A percentile compares a stretch with the other conserved stretches of the same genome.
These are phyloP conservation scores for Boletellus sp. DNA, from an alignment of 768 basidiomycete species.

Conservation along the genomic window DNA sequence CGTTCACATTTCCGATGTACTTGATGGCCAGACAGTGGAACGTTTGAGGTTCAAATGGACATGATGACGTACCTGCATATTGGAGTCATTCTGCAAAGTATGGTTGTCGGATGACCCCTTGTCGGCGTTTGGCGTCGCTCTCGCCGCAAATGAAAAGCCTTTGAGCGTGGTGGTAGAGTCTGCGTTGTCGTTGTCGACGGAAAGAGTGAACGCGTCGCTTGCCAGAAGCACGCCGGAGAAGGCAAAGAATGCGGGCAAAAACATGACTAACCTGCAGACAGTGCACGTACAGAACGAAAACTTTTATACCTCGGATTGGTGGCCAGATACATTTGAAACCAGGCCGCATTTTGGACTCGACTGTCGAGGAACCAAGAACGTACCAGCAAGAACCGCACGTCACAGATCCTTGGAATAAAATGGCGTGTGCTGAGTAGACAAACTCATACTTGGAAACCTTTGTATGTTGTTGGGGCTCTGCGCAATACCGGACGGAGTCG, in stretches of 20 bases:
- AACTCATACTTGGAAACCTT: no score
- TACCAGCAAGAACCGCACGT: no score
- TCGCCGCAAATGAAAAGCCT: constrained; percentile 22
- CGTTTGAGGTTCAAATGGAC: not conserved
- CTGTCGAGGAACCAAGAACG: not conserved
- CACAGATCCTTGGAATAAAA: not conserved
- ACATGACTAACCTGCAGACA: constrained; percentile 11
- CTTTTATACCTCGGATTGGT: constrained; percentile 1
- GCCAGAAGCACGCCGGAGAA: constrained; percentile 30
- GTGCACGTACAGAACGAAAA: not conserved
- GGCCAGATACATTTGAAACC: constrained; percentile 11
- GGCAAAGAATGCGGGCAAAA: constrained; percentile 5
- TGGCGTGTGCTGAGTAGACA: not conserved
- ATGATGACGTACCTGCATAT: constrained; percentile 25
- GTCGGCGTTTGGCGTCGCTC: constrained; percentile 11
- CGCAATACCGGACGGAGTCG: no score
- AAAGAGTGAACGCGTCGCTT: constrained; percentile 26
- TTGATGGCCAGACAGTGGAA: constrained; percentile 5
- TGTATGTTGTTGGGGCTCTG: no score
- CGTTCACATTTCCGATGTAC: constrained; percentile 29
- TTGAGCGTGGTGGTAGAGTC: constrained; percentile 5
- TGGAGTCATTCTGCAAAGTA: constrained; percentile 20
- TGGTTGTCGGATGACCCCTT: constrained; percentile 23
- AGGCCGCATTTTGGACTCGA: constrained; percentile 8
- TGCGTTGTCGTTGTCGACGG: not conserved